A percentile compares a stretch with the other conserved stretches of the same genome.
These are phyloP conservation scores for Bacidia gigantensis DNA, from an alignment of 495 filamentous ascomycete genomes.

Conservation along the genomic window DNA sequence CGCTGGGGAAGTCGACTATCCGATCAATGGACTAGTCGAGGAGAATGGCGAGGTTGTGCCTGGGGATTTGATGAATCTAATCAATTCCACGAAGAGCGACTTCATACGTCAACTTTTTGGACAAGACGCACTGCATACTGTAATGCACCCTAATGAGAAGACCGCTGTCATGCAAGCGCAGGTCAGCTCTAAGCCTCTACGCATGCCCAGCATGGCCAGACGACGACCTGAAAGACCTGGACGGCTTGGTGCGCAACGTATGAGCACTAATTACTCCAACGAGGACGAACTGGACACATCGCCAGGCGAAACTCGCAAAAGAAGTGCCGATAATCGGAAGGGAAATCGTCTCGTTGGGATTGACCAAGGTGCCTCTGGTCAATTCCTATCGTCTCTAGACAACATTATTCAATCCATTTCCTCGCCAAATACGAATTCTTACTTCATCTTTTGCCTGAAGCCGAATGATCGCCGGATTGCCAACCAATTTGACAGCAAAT, in stretches of 20 bases:
- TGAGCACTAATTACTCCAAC: conserved; percentile 30
- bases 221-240: conserved; percentile 44
- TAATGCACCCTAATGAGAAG: conserved; percentile 81
- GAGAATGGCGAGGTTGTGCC: conserved; percentile 94
- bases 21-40: conserved; percentile 69
- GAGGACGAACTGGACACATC: conserved; percentile 42
- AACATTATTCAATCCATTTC: conserved; percentile 76
- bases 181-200: conserved; percentile 83
- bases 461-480: conserved; percentile 95
- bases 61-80: conserved; percentile 88
- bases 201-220: conserved; percentile 84
- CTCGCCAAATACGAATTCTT: conserved; percentile 70
- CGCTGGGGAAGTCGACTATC: conserved; percentile 93
- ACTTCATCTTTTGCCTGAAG: conserved; percentile 95
- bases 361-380: conserved; percentile 77
- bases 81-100: conserved; percentile 71
- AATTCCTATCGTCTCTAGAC: conserved; percentile 81
- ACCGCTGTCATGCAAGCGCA: conserved; percentile 90
- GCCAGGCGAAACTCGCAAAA: conserved; percentile 27
- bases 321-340: conserved; percentile 25
- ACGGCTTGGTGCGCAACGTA: conserved; percentile 24
- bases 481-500: conserved; percentile 98
- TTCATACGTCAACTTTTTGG: conserved; percentile 86
- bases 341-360: conserved; percentile 28
- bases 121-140: conserved; percentile 79